Evolutionary conservation across 257 asterid genomes (phyloP).

Genomic region (Jaltomata sinuosa): DNA sequence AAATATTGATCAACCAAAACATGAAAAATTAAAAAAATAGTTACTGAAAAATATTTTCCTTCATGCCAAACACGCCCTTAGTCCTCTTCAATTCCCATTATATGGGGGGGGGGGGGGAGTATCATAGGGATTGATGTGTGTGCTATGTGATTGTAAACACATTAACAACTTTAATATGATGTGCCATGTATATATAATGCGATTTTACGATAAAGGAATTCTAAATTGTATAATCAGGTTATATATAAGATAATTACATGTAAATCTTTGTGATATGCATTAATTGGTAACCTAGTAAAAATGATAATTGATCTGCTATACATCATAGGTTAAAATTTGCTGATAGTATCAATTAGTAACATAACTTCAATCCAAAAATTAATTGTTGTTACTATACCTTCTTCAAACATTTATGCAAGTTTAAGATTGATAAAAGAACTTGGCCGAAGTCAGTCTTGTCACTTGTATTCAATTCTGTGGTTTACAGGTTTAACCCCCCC

Average conservation of each 20-base stretch:
- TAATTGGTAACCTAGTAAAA: not conserved
- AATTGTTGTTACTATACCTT: not conserved
- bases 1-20: not conserved
- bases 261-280: not conserved
- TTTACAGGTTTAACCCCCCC: no score
- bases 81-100: not conserved
- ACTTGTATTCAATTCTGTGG: no score
- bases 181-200: not conserved
- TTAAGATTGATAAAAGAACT: no score
- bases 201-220: not conserved
- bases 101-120: not conserved
- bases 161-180: no score
- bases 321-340: not conserved
- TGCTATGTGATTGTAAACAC: not conserved
- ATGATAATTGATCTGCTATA: not conserved
- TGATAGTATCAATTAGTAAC: not conserved
- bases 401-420: not conserved
- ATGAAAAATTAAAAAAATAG: not conserved
- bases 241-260: no score
- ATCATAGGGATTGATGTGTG: not conserved
- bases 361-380: not conserved
- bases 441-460: no score
- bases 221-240: no score
- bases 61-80: not conserved
- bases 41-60: not conserved